Evolutionary conservation across 257 asterid genomes (phyloP), one percentile per base, ranked within the genome.

Genomic region (Rauvolfia tetraphylla): DNA sequence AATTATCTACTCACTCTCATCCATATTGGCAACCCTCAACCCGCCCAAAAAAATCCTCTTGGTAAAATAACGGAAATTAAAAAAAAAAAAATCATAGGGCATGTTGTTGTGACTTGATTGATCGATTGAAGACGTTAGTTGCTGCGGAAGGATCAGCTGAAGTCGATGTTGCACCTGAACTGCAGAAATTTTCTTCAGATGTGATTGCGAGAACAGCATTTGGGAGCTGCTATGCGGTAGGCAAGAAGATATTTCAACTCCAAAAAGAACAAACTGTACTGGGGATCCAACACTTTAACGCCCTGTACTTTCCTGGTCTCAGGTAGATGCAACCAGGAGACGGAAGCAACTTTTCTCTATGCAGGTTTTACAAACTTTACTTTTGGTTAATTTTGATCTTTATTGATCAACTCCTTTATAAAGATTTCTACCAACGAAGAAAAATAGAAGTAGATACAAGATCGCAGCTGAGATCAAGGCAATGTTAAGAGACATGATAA

Each of bases 181-280:
- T 91, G 49, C 81, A 86, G 75, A 79, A 82, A 18, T 29, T 89
- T 38, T 84, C 97, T 0, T 61, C 89, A 1, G 89, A 90, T 71
- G 94, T 85, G 1, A 85, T 90, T 75, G 87, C 94, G 0, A 85
- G 91, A 18, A 83, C 90, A n/a, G 90, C 95, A 0, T 89, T 89
- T 81, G 95, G 93, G 1, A 86, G 88, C 66, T 88, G 74, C 82
- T 89, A 86, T 58, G 87, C 83, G 76, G 86, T 88, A 79, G 97
- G 95, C 13, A 81, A 80, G 41, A 86, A 71, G 83, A 85, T 91
- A 39, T 86, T 88, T 73, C 86, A 88, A 57, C 95, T 89, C 62
- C 95, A 86, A 69, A 82, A 62, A 18, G 93, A 89, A 75, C 91
- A 79, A 14, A 71, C 73, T 1, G 65, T 51, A 5, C 34, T 81